Evolutionary conservation across 2,329 filamentous ascomycete species (phyloP).

Genomic region (Aspergillus unguis): DNA sequence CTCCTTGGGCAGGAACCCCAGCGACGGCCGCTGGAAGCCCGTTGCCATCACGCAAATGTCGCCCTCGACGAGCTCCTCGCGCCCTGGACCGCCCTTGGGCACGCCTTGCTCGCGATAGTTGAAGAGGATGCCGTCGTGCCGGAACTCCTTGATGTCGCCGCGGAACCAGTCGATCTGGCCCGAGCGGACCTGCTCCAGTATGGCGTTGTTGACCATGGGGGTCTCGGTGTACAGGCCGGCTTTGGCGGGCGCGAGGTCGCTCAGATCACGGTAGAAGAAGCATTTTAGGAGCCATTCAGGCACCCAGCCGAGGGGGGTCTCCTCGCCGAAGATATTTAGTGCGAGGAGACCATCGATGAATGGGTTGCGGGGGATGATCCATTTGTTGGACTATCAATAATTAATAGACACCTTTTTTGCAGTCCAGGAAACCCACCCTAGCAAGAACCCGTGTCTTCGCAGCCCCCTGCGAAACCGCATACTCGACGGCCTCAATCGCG

Average conservation of each 20-base stretch:
- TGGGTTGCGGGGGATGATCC: conserved; percentile 80
- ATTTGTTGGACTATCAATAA: conserved; percentile 70
- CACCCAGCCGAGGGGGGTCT: conserved; percentile 74
- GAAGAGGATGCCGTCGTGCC: conserved; percentile 63
- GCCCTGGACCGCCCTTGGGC: conserved; percentile 70
- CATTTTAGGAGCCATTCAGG: conserved; percentile 71
- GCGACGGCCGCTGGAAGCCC: conserved; percentile 69
- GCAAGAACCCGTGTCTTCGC: conserved; percentile 65
- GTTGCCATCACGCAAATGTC: conserved; percentile 83
- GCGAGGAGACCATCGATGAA: conserved; percentile 70
- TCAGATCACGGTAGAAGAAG: conserved; percentile 79
- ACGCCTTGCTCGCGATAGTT: conserved; percentile 70
- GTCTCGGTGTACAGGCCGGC: conserved; percentile 77
- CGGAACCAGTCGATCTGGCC: conserved; percentile 75
- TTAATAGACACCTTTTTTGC: too few relatives aligned
- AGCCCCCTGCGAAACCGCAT: conserved; percentile 65
- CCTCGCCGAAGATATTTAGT: conserved; percentile 74
- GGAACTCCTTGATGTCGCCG: conserved; percentile 70
- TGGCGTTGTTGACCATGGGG: conserved; percentile 80
- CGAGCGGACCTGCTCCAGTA: conserved; percentile 70
- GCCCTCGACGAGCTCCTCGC: conserved; percentile 62
- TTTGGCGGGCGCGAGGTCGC: conserved; percentile 63
- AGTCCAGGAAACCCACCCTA: too few relatives aligned
- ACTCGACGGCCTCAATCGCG: conserved; percentile 79
- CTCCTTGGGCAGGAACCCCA: conserved; percentile 70